Conservation (phyloP, 306 rosid species). For the Mimosa pudica region DNA sequence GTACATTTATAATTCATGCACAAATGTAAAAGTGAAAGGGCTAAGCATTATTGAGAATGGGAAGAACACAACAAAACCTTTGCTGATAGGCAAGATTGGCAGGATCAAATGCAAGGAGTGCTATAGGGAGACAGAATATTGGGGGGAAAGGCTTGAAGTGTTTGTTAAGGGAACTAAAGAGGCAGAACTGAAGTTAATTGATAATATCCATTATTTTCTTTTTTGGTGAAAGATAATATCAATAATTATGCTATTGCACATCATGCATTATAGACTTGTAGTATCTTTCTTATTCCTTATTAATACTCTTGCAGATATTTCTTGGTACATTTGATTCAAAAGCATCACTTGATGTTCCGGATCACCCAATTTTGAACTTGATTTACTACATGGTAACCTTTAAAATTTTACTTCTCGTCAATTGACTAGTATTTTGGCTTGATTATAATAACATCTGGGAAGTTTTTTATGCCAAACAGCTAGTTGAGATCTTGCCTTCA, state of each 20-base stretch:
- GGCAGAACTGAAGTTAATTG: constrained; percentile 8
- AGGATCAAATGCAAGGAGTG: constrained; percentile 22
- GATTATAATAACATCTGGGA: constrained; percentile 28
- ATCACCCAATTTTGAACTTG: constrained; percentile 51
- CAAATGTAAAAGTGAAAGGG: background rate
- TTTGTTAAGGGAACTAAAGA: constrained; percentile 17
- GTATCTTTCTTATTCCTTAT: constrained; percentile 18
- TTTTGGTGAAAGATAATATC: too few relatives aligned
- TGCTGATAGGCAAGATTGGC: constrained; percentile 17
- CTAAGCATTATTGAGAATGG: constrained; percentile 1
- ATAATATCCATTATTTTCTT: too few relatives aligned
- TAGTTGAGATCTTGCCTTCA: constrained; percentile 94
- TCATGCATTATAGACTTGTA: constrained; percentile 15
- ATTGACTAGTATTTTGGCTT: constrained; percentile 1
- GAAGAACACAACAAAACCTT: constrained; percentile 14
- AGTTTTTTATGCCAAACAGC: constrained; percentile 44
- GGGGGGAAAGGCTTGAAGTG: constrained; percentile 12
- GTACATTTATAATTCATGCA: background rate
- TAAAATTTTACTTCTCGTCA: constrained; percentile 28
- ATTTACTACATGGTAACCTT: constrained; percentile 81
- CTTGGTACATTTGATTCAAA: constrained; percentile 73
- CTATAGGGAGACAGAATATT: constrained; percentile 1
- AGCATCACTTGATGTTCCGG: constrained; percentile 83
- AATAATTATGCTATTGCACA: constrained; percentile 12
- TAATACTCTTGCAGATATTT: constrained; percentile 58